phyloP scores from a whole-genome alignment of 495 filamentous ascomycete species.

The Neurospora sp. region DNA sequence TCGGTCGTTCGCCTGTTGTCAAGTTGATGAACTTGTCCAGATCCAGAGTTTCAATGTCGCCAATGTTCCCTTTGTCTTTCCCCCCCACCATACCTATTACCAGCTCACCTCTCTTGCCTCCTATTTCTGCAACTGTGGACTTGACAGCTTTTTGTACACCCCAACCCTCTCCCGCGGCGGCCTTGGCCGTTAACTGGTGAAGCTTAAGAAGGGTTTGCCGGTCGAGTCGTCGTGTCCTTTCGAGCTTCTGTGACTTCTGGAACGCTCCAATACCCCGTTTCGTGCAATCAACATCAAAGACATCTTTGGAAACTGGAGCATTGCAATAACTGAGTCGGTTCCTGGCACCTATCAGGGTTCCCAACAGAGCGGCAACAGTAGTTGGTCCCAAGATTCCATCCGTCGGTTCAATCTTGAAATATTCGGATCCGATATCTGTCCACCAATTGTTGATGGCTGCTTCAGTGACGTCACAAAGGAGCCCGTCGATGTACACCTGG shows the following conservation, averaged over 20 bases:
- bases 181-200: conserved; percentile 75
- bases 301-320: conserved; percentile 81
- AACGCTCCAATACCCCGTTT: conserved; percentile 80
- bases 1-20: conserved; percentile 66
- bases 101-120: conserved; percentile 91
- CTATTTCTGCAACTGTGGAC: conserved; percentile 85
- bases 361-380: conserved; percentile 79
- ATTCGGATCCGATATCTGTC: conserved; percentile 82
- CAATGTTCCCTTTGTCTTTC: conserved; percentile 78
- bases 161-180: conserved; percentile 63
- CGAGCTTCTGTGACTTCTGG: conserved; percentile 78
- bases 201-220: conserved; percentile 71
- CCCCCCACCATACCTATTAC: conserved; percentile 88
- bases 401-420: conserved; percentile 81
- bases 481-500: conserved; percentile 82
- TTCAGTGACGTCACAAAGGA: conserved; percentile 90
- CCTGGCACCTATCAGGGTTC: conserved; percentile 77
- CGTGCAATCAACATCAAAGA: conserved; percentile 71
- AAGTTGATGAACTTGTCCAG: conserved; percentile 73
- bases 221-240: conserved; percentile 67
- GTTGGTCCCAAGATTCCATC: conserved; percentile 90
- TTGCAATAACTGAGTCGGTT: conserved; percentile 73
- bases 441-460: conserved; percentile 90
- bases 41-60: conserved; percentile 83
- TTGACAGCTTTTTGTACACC: conserved; percentile 84